phyloP scores from a whole-genome alignment of 495 filamentous ascomycete species.

The Eremomyces bilateralis region DNA sequence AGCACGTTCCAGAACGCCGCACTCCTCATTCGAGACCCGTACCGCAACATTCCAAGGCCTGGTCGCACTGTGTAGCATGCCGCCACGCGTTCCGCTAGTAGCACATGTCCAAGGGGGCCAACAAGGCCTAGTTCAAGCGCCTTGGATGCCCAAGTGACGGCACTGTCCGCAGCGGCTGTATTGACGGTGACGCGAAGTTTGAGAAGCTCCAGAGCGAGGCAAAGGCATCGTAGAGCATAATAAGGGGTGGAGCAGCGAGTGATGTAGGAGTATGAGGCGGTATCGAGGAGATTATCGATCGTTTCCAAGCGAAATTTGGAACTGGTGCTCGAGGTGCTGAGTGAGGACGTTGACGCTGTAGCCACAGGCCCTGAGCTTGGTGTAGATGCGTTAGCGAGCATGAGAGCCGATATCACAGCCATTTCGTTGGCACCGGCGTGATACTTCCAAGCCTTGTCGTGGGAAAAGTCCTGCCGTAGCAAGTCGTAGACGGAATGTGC shows the following conservation, averaged over 20 bases:
- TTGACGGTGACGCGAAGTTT: conserved; percentile 41
- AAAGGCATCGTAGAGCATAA: conserved; percentile 53
- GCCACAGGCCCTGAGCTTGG: background rate
- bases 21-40: conserved; percentile 55
- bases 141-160: conserved; percentile 61
- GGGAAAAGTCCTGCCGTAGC: conserved; percentile 64
- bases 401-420: conserved; percentile 59
- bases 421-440: conserved; percentile 88
- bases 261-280: conserved; percentile 76
- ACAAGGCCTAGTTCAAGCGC: conserved; percentile 57
- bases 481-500: conserved; percentile 79
- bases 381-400: conserved; percentile 15
- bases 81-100: conserved; percentile 66
- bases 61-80: conserved; percentile 59
- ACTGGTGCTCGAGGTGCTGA: conserved; percentile 39
- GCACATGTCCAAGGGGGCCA: conserved; percentile 50
- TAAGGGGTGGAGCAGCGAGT: conserved; percentile 57
- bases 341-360: background rate
- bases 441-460: conserved; percentile 92
- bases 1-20: conserved; percentile 78
- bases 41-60: conserved; percentile 36
- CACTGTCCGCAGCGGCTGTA: conserved; percentile 56
- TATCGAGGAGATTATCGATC: conserved; percentile 68
- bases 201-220: conserved; percentile 61
- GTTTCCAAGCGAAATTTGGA: conserved; percentile 55